Evolutionary conservation across 2,329 filamentous ascomycete species (phyloP).

Genomic region (Penicillium brasilianum): DNA sequence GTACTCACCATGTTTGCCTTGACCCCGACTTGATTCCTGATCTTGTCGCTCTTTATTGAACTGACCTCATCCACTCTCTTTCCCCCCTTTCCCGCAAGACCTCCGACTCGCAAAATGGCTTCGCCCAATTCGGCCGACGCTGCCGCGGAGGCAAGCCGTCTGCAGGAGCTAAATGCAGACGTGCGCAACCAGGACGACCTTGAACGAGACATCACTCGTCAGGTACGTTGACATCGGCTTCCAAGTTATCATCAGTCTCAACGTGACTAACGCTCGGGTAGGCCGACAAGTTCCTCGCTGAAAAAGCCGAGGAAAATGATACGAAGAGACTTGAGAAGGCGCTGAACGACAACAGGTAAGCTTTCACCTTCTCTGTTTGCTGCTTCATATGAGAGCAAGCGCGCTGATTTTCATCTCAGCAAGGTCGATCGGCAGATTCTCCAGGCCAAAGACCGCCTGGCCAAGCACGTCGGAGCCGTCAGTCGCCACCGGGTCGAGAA

Average conservation of each 20-base stretch:
- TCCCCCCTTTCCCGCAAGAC: background rate
- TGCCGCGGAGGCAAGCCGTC: slow-evolving; percentile 62
- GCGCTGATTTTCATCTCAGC: slow-evolving; percentile 34
- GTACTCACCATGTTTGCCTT: slow-evolving; percentile 7
- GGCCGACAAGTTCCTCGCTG: slow-evolving; percentile 64
- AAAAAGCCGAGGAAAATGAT: slow-evolving; percentile 68
- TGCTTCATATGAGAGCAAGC: background rate
- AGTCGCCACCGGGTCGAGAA: slow-evolving; percentile 51
- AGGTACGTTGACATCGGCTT: slow-evolving; percentile 43
- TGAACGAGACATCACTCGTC: slow-evolving; percentile 78
- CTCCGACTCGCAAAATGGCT: slow-evolving; percentile 11
- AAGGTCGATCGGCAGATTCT: slow-evolving; percentile 70
- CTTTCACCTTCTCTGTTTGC: background rate
- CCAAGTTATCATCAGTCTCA: background rate
- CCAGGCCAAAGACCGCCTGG: slow-evolving; percentile 62
- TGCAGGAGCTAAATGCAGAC: slow-evolving; percentile 68
- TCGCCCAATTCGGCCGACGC: slow-evolving; percentile 9
- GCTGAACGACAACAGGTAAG: slow-evolving; percentile 52
- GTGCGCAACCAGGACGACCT: slow-evolving; percentile 88
- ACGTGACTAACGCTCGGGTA: slow-evolving; percentile 26
- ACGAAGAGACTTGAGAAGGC: slow-evolving; percentile 66
- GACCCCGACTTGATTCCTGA: background rate
- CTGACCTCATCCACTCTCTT: slow-evolving; percentile 10
- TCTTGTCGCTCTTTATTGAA: background rate
- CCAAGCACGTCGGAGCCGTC: slow-evolving; percentile 59